Evolutionary conservation across 2,329 filamentous ascomycete genomes (phyloP), one percentile per base, ranked within the genome.

Genomic region (Blastomyces percursus): DNA sequence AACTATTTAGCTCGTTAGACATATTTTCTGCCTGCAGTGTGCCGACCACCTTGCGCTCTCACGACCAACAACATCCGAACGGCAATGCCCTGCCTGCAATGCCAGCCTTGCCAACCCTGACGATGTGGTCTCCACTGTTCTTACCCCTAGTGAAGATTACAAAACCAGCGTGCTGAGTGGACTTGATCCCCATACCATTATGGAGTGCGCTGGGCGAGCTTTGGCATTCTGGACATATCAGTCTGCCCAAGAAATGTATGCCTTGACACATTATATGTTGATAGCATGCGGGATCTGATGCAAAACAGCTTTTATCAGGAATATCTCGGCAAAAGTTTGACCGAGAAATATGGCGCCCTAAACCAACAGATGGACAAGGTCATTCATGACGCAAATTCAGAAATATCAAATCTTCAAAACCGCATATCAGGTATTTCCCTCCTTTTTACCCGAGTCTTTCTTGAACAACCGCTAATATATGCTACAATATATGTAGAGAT

Each of bases 201-300:
- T 96, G 82, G 92, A 96, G 69, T 95, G 91, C 74, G 88, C 90
- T 27, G 86, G 87, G 5, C 82, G 89, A 67, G 91, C 87, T 0
- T 75, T 96, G 66, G 84, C 83, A 40, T 96, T 96, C 71, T 96
- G 91, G 87, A 86, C 85, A 38, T 96, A 96, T 69, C 90, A 95
- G 71, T 84, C 86, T 21, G 85, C 84, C 1, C 89, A 94, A 69
- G 89, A 96, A 74, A 88, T 95, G 88, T 91, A 69, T n/a, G 14
- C 4, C 27, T 48, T 48, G 38, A 27, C n/a, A 6, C n/a, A 69
- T 64, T 64, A 30, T 27, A 2, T 16, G 19, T 24, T 46, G n/a
- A 24, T 44, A 21, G 6, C 27, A 24, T 55, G 19, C 35, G 27
- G 32, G 50, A 8, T 24, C n/a, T 59, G 54, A 30, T 21, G 14